These are phyloP conservation scores for Fusarium sp. DNA, from an alignment of 2,329 filamentous ascomycete species.

Conservation along the genomic window DNA sequence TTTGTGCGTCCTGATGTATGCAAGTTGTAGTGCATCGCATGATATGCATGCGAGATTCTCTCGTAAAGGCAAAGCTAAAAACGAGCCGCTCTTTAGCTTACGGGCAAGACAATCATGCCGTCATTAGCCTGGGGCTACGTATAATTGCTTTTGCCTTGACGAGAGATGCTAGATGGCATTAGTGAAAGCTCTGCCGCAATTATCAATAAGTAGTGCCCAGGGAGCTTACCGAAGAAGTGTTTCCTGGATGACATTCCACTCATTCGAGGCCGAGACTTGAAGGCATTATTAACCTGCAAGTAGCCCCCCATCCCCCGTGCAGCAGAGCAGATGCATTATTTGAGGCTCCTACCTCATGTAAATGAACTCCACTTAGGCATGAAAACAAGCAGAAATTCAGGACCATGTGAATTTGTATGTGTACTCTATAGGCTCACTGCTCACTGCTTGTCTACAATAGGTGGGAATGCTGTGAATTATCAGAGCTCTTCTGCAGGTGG, in stretches of 20 bases:
- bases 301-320: neutral
- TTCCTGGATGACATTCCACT: too few species aligned
- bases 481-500: neutral
- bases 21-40: neutral
- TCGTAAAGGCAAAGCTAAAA: neutral
- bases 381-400: neutral
- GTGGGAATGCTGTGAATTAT: neutral
- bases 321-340: neutral
- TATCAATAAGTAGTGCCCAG: too few species aligned
- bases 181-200: neutral
- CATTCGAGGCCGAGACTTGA: too few species aligned
- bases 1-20: neutral
- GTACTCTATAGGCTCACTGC: neutral
- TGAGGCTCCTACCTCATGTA: neutral
- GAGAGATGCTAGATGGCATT: neutral
- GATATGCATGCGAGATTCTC: neutral
- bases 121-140: neutral
- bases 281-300: neutral
- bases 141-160: neutral
- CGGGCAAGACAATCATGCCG: neutral
- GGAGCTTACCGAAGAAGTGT: too few species aligned
- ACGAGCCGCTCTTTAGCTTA: neutral
- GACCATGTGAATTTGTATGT: neutral
- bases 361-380: conserved; percentile 2
- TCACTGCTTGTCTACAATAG: neutral